Percentiles rank a stretch among this genome's conserved stretches.
phyloP scores from a whole-genome alignment of 257 asterid species.

The Salvia miltiorrhiza region DNA sequence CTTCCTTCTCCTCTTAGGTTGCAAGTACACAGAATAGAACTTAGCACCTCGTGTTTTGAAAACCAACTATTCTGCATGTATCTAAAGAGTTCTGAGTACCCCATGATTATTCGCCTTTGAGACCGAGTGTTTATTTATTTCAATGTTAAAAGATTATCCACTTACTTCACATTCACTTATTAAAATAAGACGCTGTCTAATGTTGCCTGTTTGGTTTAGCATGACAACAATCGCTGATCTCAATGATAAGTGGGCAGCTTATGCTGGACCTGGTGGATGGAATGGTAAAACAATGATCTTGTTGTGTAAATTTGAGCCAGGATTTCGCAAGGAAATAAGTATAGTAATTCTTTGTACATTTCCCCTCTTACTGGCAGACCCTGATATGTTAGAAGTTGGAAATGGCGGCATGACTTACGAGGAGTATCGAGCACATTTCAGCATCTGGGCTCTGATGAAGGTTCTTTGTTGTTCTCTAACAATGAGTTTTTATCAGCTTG shows the following conservation, averaged over 20 bases:
- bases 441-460: slow-evolving; percentile 99
- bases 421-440: slow-evolving; percentile 91
- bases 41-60: neutral
- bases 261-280: slow-evolving; percentile 99
- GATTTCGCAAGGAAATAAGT: neutral
- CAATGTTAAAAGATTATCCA: neutral
- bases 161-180: slow-evolving; percentile 3
- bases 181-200: slow-evolving; percentile 8
- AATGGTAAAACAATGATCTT: slow-evolving; percentile 55
- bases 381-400: slow-evolving; percentile 98
- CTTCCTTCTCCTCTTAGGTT: slow-evolving; percentile 9
- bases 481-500: neutral
- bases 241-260: slow-evolving; percentile 95
- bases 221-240: slow-evolving; percentile 91
- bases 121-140: neutral
- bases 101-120: neutral
- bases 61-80: neutral
- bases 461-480: slow-evolving; percentile 30
- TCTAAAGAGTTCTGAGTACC: neutral
- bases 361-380: slow-evolving; percentile 52
- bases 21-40: neutral
- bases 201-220: slow-evolving; percentile 44
- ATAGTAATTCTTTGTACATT: neutral
- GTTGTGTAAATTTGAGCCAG: slow-evolving; percentile 2
- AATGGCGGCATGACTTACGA: slow-evolving; percentile 88